Percentiles rank a stretch among this genome's conserved stretches.
These are phyloP conservation scores for Erysiphe neolycopersici DNA, from an alignment of 2,329 filamentous ascomycete species.

Conservation along the genomic window DNA sequence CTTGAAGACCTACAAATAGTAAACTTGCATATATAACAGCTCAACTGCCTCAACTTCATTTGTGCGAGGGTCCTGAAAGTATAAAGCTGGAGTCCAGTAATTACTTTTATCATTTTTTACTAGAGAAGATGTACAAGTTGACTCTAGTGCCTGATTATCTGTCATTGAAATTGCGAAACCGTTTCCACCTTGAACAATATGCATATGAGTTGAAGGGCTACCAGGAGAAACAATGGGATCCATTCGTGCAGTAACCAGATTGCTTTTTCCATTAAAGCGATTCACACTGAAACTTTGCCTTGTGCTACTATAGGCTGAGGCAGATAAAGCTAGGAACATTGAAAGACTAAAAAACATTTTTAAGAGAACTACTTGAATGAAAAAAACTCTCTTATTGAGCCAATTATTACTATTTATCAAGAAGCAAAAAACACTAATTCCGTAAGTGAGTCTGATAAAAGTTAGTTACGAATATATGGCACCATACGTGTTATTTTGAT, in stretches of 20 bases:
- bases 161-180: constrained; percentile 25
- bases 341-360: not conserved
- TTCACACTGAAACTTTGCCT: constrained; percentile 37
- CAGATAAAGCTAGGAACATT: constrained; percentile 4
- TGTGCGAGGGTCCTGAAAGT: constrained; percentile 42
- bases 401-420: too few species aligned
- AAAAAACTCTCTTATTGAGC: too few species aligned
- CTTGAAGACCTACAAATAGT: constrained; percentile 35
- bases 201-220: constrained; percentile 34
- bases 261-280: constrained; percentile 38
- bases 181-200: constrained; percentile 45
- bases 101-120: constrained; percentile 63
- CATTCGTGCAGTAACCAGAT: constrained; percentile 36
- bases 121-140: constrained; percentile 54
- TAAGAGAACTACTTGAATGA: not conserved
- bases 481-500: too few species aligned
- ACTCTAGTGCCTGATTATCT: constrained; percentile 29
- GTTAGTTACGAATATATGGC: too few species aligned
- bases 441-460: too few species aligned
- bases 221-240: constrained; percentile 51
- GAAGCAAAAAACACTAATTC: too few species aligned
- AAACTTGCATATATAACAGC: constrained; percentile 48
- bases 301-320: constrained; percentile 6
- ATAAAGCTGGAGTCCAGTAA: constrained; percentile 62
- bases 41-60: constrained; percentile 27